Evolutionary conservation across 164 flowering plant genomes (phyloP).

Genomic region (Umbellularia californica): DNA sequence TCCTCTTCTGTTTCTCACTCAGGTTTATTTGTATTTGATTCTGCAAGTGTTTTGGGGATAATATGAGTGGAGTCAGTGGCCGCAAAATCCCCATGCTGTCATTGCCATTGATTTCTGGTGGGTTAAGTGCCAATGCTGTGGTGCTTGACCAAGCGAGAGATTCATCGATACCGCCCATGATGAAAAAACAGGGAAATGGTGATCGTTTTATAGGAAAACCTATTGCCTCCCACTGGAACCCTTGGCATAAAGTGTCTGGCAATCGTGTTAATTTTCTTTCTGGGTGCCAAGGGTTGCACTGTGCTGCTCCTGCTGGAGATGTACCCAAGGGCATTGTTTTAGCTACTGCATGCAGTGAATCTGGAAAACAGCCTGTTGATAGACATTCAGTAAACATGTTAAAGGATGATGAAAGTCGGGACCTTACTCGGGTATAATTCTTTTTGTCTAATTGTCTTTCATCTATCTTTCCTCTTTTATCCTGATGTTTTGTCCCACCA

Average conservation of each 20-base stretch:
- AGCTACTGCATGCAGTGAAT: constrained; percentile 9
- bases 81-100: constrained; percentile 6
- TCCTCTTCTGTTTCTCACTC: too few species aligned
- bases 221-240: constrained; percentile 10
- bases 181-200: constrained; percentile 12
- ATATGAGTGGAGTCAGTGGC: constrained; percentile 6
- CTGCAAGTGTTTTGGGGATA: constrained; percentile 10
- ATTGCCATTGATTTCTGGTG: constrained; percentile 8
- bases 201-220: constrained; percentile 8
- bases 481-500: not conserved
- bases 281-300: constrained; percentile 13
- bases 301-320: constrained; percentile 13
- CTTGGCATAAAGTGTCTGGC: constrained; percentile 8
- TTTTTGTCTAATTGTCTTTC: not conserved
- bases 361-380: not conserved
- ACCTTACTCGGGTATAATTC: not conserved
- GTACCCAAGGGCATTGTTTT: constrained; percentile 8
- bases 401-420: not conserved
- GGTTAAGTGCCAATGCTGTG: constrained; percentile 1
- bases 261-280: constrained; percentile 17
- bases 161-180: constrained; percentile 4
- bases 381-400: not conserved
- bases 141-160: constrained; percentile 6
- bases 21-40: not conserved
- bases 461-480: not conserved